A percentile compares a stretch with the other conserved stretches of the same genome.
Evolutionary conservation across 192 early-diverging fungal genomes (phyloP).

Genomic region (Chytriomyces confervae): DNA sequence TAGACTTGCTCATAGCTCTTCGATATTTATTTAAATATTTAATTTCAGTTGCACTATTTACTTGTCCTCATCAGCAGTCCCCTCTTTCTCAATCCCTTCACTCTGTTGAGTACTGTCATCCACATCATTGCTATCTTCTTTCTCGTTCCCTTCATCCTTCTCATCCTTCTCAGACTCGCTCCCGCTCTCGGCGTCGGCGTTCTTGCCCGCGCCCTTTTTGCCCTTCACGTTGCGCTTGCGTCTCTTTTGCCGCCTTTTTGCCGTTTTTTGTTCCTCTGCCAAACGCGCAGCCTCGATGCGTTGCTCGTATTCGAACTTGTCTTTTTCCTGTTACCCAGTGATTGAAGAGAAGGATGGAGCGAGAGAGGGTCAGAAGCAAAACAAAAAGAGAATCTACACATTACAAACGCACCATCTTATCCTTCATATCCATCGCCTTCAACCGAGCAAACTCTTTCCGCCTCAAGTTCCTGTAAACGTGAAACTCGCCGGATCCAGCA

Average conservation of each 20-base stretch:
- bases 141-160: not conserved
- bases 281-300: conserved; percentile 61
- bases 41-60: no score
- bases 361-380: not conserved
- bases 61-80: not conserved
- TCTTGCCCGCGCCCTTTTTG: conserved; percentile 9
- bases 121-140: not conserved
- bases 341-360: conserved; percentile 5
- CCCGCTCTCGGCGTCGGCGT: not conserved
- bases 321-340: conserved; percentile 53
- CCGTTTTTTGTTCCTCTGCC: conserved; percentile 82
- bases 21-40: no score
- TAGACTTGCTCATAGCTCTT: no score
- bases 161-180: not conserved
- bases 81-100: not conserved
- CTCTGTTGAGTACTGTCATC: not conserved
- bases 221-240: conserved; percentile 58
- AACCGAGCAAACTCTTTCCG: conserved; percentile 84
- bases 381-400: not conserved
- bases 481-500: conserved; percentile 95
- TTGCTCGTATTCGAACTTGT: conserved; percentile 63
- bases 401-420: conserved; percentile 61
- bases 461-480: conserved; percentile 86
- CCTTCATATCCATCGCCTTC: conserved; percentile 77
- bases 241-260: conserved; percentile 86